phyloP scores from a whole-genome alignment of 1,139 yeast species.

The Williopsis jadinii region DNA sequence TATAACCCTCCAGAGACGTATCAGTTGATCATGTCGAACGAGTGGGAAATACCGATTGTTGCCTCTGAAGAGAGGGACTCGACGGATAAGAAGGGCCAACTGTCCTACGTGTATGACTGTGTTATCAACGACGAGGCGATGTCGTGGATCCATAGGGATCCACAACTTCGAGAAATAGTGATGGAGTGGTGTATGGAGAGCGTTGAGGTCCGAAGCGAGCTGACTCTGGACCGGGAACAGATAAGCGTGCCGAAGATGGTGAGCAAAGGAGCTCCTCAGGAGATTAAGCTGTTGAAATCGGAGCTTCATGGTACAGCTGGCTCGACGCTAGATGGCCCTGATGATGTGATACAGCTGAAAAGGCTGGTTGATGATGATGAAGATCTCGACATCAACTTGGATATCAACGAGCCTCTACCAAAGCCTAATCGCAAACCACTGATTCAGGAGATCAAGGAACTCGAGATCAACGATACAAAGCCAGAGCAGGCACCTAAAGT shows the following conservation, averaged over 20 bases:
- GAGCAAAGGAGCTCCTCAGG: conserved; percentile 42
- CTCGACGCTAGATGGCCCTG: conserved; percentile 9
- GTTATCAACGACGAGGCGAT: conserved; percentile 57
- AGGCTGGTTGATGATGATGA: conserved; percentile 14
- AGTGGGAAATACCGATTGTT: conserved; percentile 82
- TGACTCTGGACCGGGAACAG: conserved; percentile 35
- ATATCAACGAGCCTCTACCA: conserved; percentile 1
- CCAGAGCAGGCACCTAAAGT: neutral
- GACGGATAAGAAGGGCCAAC: conserved; percentile 62
- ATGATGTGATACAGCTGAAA: conserved; percentile 15
- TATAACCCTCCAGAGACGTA: conserved; percentile 55
- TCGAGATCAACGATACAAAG: conserved; percentile 9
- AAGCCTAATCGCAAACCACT: conserved; percentile 9
- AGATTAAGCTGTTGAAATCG: conserved; percentile 10
- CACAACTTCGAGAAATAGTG: conserved; percentile 28
- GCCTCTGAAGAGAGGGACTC: conserved; percentile 49
- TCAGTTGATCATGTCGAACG: conserved; percentile 58
- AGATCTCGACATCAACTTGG: conserved; percentile 5
- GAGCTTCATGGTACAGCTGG: conserved; percentile 2
- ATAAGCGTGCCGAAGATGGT: conserved; percentile 52
- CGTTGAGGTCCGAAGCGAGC: conserved; percentile 44
- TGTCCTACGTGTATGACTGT: conserved; percentile 68
- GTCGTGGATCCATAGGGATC: conserved; percentile 53
- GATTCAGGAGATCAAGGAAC: conserved; percentile 21
- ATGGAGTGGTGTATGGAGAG: conserved; percentile 53